A percentile compares a stretch with the other conserved stretches of the same genome.
phyloP scores from a whole-genome alignment of 1,284 basidiomycete species.

The Papiliotrema laurentii region DNA sequence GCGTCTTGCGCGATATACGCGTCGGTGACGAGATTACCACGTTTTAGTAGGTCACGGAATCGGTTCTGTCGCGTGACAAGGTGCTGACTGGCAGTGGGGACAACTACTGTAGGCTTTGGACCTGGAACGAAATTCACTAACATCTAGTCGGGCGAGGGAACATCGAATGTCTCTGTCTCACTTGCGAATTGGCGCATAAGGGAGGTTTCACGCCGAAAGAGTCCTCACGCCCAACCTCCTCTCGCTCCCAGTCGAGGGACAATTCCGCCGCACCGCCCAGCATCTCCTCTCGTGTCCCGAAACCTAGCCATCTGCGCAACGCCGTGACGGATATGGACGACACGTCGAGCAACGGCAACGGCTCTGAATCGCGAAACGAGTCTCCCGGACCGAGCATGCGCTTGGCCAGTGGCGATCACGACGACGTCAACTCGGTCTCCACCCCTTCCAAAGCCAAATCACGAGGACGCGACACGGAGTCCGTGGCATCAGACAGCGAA shows the following conservation, averaged over 20 bases:
- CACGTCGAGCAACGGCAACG: neutral
- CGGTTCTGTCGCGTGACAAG: neutral
- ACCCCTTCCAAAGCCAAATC: neutral
- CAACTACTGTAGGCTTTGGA: slow-evolving; percentile 30
- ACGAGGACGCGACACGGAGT: slow-evolving; percentile 2
- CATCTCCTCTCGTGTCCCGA: slow-evolving; percentile 10
- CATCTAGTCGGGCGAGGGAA: slow-evolving; percentile 33
- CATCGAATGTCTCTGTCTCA: slow-evolving; percentile 39
- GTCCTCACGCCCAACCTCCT: neutral
- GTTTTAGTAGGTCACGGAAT: slow-evolving; percentile 40
- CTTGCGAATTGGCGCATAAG: slow-evolving; percentile 26
- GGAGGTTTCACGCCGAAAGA: slow-evolving; percentile 27
- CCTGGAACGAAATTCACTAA: neutral
- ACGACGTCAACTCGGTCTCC: neutral
- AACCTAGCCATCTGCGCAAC: slow-evolving; percentile 17
- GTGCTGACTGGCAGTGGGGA: slow-evolving; percentile 22
- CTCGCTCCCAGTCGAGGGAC: slow-evolving; percentile 17
- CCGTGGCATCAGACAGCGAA: slow-evolving; percentile 6
- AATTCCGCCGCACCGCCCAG: slow-evolving; percentile 15
- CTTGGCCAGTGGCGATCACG: neutral
- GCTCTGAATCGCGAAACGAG: slow-evolving; percentile 1
- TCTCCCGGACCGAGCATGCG: neutral
- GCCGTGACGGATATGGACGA: slow-evolving; percentile 7
- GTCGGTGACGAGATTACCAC: slow-evolving; percentile 46
- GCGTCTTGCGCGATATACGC: slow-evolving; percentile 28